Base-by-base conservation (phyloP, 345 rosid species). In the Lepidium sativum region DNA sequence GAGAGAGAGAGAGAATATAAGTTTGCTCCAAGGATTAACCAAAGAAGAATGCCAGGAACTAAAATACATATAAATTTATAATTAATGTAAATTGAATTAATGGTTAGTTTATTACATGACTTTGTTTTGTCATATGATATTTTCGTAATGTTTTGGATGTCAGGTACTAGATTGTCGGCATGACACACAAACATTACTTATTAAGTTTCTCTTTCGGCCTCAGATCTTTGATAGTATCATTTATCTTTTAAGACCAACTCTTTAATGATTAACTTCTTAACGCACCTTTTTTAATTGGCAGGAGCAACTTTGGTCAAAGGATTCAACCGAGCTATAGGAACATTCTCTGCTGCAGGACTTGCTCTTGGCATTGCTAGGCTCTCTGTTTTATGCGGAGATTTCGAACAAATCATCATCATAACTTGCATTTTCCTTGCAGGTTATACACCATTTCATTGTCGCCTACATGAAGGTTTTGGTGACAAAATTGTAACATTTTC, bases 291-390 rank as follows among this genome's bases (percentile, higher is more conserved):
- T 53, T 29, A 40, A 43, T 32, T 34, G 37, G 10, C 57, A 90
- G 96, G 97, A 8, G 94, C 94, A 63, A 91, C 97, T 3, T 84
- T 91, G 52, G 84, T 59, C 72, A 91, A 88, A 74, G 97, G 97
- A 40, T 88, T 91, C 61, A 91, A 91, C 75, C 83, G 97, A 21
- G 97, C 85, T 27, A 6, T 91, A 39, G 97, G 97, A 47, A 91
- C 96, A 43, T 50, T 91, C 21, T 83, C 89, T 15, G 97, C 96
- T 17, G 97, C 86, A 34, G 82, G 79, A 21, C 85, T 91, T 54
- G 85, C 94, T 55, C 80, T 88, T 68, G 91, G 91, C 58, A 78
- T 88, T 5, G 91, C 97, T 0, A 86, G 83, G 75, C 60, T 91
- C 34, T 73, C 86, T 18, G 15, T 74, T 13, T 41, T 50, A 25